Percentiles rank a stretch among this genome's conserved stretches.
phyloP scores from a whole-genome alignment of 2,329 filamentous ascomycete species.

The Blumeriella jaapii region DNA sequence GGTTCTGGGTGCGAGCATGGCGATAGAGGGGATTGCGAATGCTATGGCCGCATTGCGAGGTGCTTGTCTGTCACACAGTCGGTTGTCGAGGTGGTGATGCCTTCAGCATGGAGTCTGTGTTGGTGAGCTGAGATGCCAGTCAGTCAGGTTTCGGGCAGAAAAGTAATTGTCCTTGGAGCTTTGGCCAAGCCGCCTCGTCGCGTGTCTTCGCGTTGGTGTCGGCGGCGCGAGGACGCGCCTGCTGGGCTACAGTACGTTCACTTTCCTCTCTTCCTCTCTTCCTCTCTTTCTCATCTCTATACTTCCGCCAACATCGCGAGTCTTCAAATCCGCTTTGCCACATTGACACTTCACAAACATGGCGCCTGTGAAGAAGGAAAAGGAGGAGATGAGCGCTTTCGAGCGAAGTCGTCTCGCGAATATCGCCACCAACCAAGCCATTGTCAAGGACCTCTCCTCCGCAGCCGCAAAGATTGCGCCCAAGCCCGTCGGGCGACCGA shows the following conservation, averaged over 20 bases:
- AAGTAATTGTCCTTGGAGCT: too few relatives aligned
- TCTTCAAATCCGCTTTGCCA: too few relatives aligned
- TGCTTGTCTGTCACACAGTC: too few relatives aligned
- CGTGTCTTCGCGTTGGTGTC: conserved; percentile 5
- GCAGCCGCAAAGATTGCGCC: conserved; percentile 60
- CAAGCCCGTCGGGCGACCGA: conserved; percentile 39
- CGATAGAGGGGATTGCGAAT: background rate
- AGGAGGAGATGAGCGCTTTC: conserved; percentile 64
- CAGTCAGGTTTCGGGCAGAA: too few relatives aligned
- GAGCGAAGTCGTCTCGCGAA: conserved; percentile 78
- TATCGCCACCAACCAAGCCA: conserved; percentile 73
- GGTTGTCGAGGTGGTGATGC: too few relatives aligned
- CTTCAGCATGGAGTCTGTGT: background rate
- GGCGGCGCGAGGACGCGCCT: background rate
- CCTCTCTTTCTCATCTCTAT: too few relatives aligned
- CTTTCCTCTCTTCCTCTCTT: too few relatives aligned
- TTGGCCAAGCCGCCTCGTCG: background rate
- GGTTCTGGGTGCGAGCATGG: conserved; percentile 3
- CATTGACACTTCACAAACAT: conserved; percentile 32
- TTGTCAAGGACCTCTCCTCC: conserved; percentile 66
- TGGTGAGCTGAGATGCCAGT: too few relatives aligned
- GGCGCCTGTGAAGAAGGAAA: conserved; percentile 32
- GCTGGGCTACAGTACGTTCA: too few relatives aligned
- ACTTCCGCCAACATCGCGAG: too few relatives aligned
- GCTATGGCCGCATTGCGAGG: background rate